Base-by-base conservation (phyloP, 768 basidiomycete species). In the Lactarius vividus region DNA sequence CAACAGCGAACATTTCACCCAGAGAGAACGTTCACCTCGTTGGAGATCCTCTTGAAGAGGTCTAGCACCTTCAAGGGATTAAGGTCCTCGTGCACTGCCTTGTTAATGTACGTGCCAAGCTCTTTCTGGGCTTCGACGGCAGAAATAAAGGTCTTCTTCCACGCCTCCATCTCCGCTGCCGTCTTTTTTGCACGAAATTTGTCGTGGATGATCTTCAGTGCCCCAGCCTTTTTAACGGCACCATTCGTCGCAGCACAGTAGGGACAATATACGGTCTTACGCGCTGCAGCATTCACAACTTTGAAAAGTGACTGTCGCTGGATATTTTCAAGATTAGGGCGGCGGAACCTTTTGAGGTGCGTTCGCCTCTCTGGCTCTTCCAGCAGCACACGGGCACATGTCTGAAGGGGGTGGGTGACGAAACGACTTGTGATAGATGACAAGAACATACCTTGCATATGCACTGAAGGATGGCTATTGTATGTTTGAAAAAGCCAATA, bases 401-500 rank as follows among this genome's bases (percentile, higher is more conserved):
- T 92, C 91, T 92, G 33, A 39, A 26, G 2, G 10, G 46, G 7
- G 18, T 18, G 20, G 15, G 66, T 73, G 33, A 69, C 64, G 56
- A 35, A 44, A 26, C 29, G 28, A 1, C 33, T 8, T 20, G 44
- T 15, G 20, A 10, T 1, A 57, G 7, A 33, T 49, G 18, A 4
- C 20, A 26, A n/a, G 53, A 7, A 71, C 82, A 62, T 68, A 94
- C 96, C 80, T 99, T 99, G 84, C 97, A 99, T 70, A 98, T 95
- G 71, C 91, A 91, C 74, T 98, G 97, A 1, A 98, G 83, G 69
- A 98, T 90, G 29, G 85, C 84, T 65, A 98, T 94, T 20, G 91
- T 93, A 71, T 98, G 95, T 75, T 95, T 92, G 81, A 99, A 98
- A 77, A 94, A 99, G 8, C 97, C 97, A 63, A 98, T 94, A 75